Base-by-base conservation (phyloP, 768 basidiomycete species). In the Saitozyma podzolica region DNA sequence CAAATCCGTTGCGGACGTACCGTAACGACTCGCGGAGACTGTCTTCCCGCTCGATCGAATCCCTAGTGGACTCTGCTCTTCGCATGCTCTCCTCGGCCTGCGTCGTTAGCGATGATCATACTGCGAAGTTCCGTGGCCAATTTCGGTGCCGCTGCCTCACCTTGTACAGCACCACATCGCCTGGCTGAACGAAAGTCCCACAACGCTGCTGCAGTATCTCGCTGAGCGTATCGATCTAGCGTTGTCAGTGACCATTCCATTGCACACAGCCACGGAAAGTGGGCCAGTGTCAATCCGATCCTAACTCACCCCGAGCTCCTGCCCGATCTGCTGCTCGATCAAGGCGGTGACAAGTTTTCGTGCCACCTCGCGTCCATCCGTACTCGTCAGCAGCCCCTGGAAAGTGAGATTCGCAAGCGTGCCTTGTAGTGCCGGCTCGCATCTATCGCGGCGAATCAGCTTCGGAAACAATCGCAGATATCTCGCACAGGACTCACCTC, bases 101-200 rank as follows among this genome's bases (percentile, higher is more conserved):
- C 29, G 59, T 58, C 40, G 37, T 56, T 17, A 57, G 56, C 42
- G 40, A 14, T 37, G 37, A 40, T 68, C 42, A 42, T 64, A 16
- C 40, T 37, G 17, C 6, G 39, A 40, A 29, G 29, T 29, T 29
- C 29, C 29, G 29, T 29, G 29, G 5, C 29, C 29, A 29, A 29
- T 29, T 5, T 29, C 29, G 29, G 16, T 20, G 41, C 6, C 40
- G 47, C 20, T 53, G 16, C 10, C 81, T 60, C 69, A 87, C 92
- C 84, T 99, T 99, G 83, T 98, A 97, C 39, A 96, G 80, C 85
- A 96, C 90, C 50, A 99, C 96, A 80, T 99, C 96, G 74, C 97
- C 96, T 2, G 94, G 89, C 69, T 94, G 94, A 80, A 93, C 97
- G 84, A 98, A 98, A 13, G 93, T 91, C 2, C 95, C 94, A 69